Evolutionary conservation across 352 stramenopile genomes (phyloP).

Genomic region (Pythium coloratum): DNA sequence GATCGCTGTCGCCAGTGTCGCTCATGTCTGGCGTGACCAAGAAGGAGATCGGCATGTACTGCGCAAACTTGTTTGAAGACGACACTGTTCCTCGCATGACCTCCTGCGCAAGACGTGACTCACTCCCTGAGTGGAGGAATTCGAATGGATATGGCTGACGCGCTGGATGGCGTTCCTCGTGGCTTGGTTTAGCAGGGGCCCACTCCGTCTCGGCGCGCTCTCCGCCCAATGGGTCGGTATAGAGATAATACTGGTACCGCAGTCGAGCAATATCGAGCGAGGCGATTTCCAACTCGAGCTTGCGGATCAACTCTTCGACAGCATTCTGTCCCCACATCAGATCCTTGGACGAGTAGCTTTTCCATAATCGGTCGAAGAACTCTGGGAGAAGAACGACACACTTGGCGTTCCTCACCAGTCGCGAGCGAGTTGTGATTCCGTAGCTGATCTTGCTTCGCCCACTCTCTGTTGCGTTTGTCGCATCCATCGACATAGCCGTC

Average conservation of each 20-base stretch:
- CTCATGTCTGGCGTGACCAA: constrained; percentile 73
- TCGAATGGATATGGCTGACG: constrained; percentile 59
- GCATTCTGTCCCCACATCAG: constrained; percentile 73
- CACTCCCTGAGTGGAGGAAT: constrained; percentile 64
- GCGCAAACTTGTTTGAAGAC: constrained; percentile 76
- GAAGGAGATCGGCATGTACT: constrained; percentile 80
- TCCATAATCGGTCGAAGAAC: constrained; percentile 84
- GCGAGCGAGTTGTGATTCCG: constrained; percentile 71
- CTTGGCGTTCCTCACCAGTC: constrained; percentile 76
- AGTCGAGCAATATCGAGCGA: constrained; percentile 74
- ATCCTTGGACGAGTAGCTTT: constrained; percentile 76
- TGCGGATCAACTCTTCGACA: constrained; percentile 74
- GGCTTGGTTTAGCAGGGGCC: constrained; percentile 32
- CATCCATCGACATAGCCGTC: constrained; percentile 42
- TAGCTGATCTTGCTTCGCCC: constrained; percentile 68
- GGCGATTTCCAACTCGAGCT: constrained; percentile 72
- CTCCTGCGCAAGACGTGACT: constrained; percentile 63
- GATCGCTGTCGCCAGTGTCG: constrained; percentile 65
- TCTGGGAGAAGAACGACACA: constrained; percentile 82
- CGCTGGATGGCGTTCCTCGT: constrained; percentile 37
- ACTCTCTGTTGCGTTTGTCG: constrained; percentile 69
- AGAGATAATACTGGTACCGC: constrained; percentile 81
- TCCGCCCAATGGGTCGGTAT: constrained; percentile 71
- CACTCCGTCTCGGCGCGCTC: constrained; percentile 56
- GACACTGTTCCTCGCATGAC: constrained; percentile 78